phyloP scores from a whole-genome alignment of 1,139 yeast species.

The Kurtzmaniella quercitrusa region DNA sequence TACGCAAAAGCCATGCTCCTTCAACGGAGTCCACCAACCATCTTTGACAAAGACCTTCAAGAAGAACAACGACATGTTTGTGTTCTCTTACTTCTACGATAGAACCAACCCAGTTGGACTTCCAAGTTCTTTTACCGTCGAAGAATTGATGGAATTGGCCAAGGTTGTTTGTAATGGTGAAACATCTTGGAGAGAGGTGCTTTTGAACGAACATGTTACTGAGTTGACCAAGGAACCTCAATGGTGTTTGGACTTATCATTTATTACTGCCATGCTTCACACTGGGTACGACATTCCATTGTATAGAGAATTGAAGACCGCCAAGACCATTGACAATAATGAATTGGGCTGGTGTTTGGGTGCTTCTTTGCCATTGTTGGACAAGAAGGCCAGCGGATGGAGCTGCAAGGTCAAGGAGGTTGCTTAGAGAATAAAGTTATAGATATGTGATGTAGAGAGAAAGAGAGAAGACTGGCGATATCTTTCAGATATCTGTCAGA shows the following conservation, averaged over 20 bases:
- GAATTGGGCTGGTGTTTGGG: conserved; percentile 99
- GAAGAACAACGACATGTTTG: conserved; percentile 67
- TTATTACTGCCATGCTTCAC: conserved; percentile 84
- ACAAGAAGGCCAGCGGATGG: conserved; percentile 61
- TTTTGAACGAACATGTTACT: conserved; percentile 59
- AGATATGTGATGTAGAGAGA: too few species aligned
- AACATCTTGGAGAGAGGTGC: conserved; percentile 61
- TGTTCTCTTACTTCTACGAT: conserved; percentile 93
- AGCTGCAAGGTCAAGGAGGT: conserved; percentile 48
- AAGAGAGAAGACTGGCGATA: too few species aligned
- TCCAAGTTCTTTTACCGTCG: conserved; percentile 84
- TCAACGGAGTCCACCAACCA: conserved; percentile 97
- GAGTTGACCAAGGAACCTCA: conserved; percentile 74
- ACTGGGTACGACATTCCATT: conserved; percentile 95
- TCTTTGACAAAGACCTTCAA: conserved; percentile 74
- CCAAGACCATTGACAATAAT: conserved; percentile 79
- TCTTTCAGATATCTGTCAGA: too few species aligned
- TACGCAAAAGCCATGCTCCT: conserved; percentile 77
- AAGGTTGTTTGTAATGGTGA: conserved; percentile 82
- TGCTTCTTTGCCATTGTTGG: conserved; percentile 87
- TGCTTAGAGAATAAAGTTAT: background rate
- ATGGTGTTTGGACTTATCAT: conserved; percentile 91
- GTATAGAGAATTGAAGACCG: conserved; percentile 84
- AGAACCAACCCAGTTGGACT: conserved; percentile 90
- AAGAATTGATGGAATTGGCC: conserved; percentile 79